A percentile compares a stretch with the other conserved stretches of the same genome.
These are phyloP conservation scores for Cotoneaster glaucophyllus DNA, from an alignment of 306 rosid species.

Conservation along the genomic window DNA sequence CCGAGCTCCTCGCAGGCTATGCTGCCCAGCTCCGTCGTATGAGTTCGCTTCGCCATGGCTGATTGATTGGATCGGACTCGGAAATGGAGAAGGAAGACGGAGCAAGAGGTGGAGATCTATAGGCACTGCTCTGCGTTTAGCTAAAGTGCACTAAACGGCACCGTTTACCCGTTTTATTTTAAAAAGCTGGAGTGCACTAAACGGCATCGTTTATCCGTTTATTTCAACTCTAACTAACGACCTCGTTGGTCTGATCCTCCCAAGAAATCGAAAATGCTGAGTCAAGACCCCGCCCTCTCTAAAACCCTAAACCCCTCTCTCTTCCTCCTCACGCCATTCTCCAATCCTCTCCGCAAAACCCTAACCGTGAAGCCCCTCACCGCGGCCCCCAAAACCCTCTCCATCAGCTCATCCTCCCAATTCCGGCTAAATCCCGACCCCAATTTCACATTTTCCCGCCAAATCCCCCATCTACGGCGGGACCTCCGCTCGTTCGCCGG, in stretches of 20 bases:
- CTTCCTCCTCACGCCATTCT: conserved; percentile 22
- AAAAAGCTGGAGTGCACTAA: background rate
- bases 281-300: conserved; percentile 6
- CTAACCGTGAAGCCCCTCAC: conserved; percentile 3
- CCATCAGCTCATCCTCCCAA: background rate
- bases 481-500: conserved; percentile 54
- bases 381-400: background rate
- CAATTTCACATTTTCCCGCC: background rate
- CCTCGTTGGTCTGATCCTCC: background rate
- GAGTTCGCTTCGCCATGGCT: conserved; percentile 50
- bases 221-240: background rate
- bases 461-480: background rate
- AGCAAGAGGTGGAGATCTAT: background rate
- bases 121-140: background rate
- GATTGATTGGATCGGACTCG: background rate
- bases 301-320: conserved; percentile 44
- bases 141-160: background rate
- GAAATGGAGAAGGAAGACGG: background rate
- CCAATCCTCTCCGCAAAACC: conserved; percentile 24
- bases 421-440: background rate
- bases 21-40: conserved; percentile 73
- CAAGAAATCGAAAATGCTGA: background rate
- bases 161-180: background rate
- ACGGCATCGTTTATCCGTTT: background rate
- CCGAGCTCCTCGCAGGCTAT: conserved; percentile 76